Evolutionary conservation across 2,329 filamentous ascomycete genomes (phyloP), one percentile per base, ranked within the genome.

Genomic region (Neoascochyta sp.): DNA sequence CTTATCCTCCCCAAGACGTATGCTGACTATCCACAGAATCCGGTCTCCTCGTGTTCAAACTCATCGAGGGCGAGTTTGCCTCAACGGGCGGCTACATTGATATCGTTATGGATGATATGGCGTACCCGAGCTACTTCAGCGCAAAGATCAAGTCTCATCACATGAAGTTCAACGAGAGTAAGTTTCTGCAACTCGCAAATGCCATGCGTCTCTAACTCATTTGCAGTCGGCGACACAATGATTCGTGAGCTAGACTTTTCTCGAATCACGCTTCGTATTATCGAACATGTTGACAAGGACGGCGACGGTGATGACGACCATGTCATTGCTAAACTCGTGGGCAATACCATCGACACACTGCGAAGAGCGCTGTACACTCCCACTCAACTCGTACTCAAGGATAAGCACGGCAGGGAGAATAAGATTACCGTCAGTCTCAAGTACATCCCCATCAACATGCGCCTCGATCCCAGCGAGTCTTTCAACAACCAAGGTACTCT

Each of bases 401-500:
- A 86, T 39, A 80, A 84, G 11, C 76, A 90, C 22, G 89, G 88
- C 29, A 75, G 76, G 36, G 65, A 81, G 15, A 88, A 79, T 68
- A 89, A 80, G 55, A 75, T 98, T 57, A 93, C 83, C 47, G 84
- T 98, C 57, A 93, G 85, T 67, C 75, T 95, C 54, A 94, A 94
- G 64, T 98, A 95, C 60, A 80, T 98, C 14, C 92, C 92, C 0
- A 81, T 96, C 39, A 80, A 86, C 68, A 98, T 98, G 92, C 72
- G 80, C 34, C 82, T 98, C 27, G 88, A 98, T 54, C 85, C 92
- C 0, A 87, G 81, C 52, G 92, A 98, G 66, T 95, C 88, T 55
- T 95, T 98, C 73, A 96, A 95, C 76, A 98, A 98, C 66, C 94
- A 95, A 79, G 92, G 92, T 37, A 89, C 81, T 36, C 80, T 98